A percentile compares a stretch with the other conserved stretches of the same genome.
phyloP scores from a whole-genome alignment of 495 filamentous ascomycete species.

The Hypoxylon intermedium region DNA sequence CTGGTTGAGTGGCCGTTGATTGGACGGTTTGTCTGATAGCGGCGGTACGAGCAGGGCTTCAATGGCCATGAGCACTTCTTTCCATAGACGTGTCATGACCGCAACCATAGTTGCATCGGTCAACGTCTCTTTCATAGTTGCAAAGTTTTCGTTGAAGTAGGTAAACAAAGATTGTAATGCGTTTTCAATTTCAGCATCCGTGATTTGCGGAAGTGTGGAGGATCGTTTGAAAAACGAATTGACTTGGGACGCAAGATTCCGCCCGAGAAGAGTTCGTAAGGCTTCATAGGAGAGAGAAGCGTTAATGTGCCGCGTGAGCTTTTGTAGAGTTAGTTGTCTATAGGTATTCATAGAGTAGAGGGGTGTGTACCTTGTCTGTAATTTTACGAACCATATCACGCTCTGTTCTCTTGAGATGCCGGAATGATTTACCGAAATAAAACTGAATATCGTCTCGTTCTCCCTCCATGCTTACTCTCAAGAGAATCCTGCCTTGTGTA shows the following conservation, averaged over 20 bases:
- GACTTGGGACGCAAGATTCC: conserved; percentile 79
- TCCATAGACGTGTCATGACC: conserved; percentile 98
- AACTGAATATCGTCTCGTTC: conserved; percentile 99
- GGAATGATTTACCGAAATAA: conserved; percentile 96
- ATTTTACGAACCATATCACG: conserved; percentile 98
- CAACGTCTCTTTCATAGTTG: conserved; percentile 95
- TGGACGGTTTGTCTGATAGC: conserved; percentile 91
- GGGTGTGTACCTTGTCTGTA: conserved; percentile 83
- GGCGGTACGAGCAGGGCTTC: conserved; percentile 92
- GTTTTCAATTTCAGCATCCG: conserved; percentile 75
- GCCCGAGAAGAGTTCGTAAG: conserved; percentile 74
- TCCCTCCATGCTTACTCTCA: conserved; percentile 97
- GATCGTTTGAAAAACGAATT: conserved; percentile 73
- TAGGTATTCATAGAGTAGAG: not conserved
- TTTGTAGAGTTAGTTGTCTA: conserved; percentile 35
- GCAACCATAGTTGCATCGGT: conserved; percentile 92
- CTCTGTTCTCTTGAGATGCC: conserved; percentile 91
- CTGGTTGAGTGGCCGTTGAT: conserved; percentile 83
- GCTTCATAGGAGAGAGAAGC: conserved; percentile 84
- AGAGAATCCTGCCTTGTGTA: conserved; percentile 87
- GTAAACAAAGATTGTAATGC: conserved; percentile 88
- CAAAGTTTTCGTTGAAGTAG: conserved; percentile 99
- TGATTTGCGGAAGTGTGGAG: conserved; percentile 63
- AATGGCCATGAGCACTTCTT: conserved; percentile 91
- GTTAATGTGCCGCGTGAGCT: conserved; percentile 96